Conservation (phyloP, 352 stramenopile species). For the Globisporangium nodosum region DNA sequence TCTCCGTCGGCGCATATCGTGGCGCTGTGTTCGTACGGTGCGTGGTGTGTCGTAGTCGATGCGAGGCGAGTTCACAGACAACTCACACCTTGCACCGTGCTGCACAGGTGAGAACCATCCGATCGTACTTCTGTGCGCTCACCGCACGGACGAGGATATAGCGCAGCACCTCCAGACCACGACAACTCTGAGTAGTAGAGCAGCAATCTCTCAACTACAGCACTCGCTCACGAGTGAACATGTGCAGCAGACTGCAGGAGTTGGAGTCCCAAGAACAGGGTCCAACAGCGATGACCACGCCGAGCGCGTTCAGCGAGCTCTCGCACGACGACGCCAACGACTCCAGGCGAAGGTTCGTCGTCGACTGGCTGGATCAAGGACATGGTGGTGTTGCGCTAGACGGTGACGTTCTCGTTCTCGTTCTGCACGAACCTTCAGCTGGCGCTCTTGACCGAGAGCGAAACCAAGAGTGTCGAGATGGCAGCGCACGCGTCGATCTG, state of each 20-base stretch:
- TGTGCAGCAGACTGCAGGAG: background rate
- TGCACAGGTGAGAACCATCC: slow-evolving; percentile 41
- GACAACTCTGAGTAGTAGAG: background rate
- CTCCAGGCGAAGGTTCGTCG: slow-evolving; percentile 33
- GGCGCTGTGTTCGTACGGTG: slow-evolving; percentile 58
- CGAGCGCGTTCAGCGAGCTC: slow-evolving; percentile 34
- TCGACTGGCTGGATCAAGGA: background rate
- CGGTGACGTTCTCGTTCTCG: background rate
- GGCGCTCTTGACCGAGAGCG: slow-evolving; percentile 9
- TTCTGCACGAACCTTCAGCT: slow-evolving; percentile 1
- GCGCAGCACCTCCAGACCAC: slow-evolving; percentile 8
- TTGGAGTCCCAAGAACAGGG: background rate
- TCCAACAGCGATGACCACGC: slow-evolving; percentile 15
- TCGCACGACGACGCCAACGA: slow-evolving; percentile 40
- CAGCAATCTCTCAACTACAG: background rate
- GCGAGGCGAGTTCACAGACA: background rate
- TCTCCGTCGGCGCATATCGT: slow-evolving; percentile 53
- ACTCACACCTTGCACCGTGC: background rate
- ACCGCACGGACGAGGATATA: slow-evolving; percentile 36
- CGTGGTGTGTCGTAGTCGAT: background rate
- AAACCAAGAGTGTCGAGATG: slow-evolving; percentile 5
- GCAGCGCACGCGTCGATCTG: slow-evolving; percentile 6
- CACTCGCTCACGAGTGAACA: background rate
- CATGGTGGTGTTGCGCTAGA: background rate
- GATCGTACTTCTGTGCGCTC: slow-evolving; percentile 53